Base-by-base conservation (phyloP, 23 red algal genomes). In the Agarophyton chilense region DNA sequence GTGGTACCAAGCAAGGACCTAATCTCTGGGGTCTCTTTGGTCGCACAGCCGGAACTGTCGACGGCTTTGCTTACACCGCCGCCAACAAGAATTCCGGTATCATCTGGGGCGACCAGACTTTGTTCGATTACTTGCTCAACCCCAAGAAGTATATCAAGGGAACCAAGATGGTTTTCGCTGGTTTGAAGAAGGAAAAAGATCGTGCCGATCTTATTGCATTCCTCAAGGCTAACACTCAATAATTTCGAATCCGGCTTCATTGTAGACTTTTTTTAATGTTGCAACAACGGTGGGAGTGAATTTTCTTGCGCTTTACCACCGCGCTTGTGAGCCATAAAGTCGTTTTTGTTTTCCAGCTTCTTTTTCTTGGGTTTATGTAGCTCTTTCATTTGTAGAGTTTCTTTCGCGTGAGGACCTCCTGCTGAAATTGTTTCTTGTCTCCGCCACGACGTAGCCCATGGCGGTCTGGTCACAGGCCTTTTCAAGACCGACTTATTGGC, bases 121-220 rank as follows among this genome's bases (percentile, higher is more conserved):
- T 99, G 44, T 96, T 96, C 52, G 93, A 99, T 44, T 99, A 99
- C 66, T 51, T 99, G 47, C 72, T 90, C 38, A 96, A 95, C 63
- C 97, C 97, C 35, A 99, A 99, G 64, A 99, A 96, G 85, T 96
- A 96, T 86, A 99, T 99, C 90, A 90, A 90, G 55, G 97, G 97
- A 42, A 99, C 97, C 14, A 99, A 99, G 90, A 99, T 99, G 97
- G 97, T 99, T 70, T 99, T 99, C 82, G 93, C 97, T 52, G 97
- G 97, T 11, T 42, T 99, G 51, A 99, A 99, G 79, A 99, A 96
- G 53, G 79, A 77, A 25, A 84, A 96, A 72, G 97, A 99, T 52
- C 91, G 97, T 14, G 87, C 86, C 53, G 97, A 99, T 81, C 86
- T 99, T 52, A 99, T 99, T 72, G 93, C 90, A n/a, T 99, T 99